Base-by-base conservation (phyloP, 2,329 filamentous ascomycete genomes). In the Talaromyces verruculosus region DNA sequence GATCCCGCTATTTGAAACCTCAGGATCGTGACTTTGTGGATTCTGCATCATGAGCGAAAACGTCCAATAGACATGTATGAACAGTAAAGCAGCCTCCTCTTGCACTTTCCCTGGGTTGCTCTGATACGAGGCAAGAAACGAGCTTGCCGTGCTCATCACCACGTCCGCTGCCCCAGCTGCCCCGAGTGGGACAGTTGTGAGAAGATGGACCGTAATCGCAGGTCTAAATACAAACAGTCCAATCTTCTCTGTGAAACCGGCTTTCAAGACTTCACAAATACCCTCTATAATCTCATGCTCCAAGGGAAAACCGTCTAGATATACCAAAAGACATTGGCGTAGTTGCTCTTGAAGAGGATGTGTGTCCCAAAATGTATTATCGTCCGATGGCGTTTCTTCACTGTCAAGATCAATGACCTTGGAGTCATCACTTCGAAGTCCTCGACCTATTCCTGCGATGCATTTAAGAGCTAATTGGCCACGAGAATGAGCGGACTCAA, bases 61-160 rank as follows among this genome's bases (percentile, higher is more conserved):
- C 0, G 76, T 70, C 60, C 78, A 71, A 61, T 79, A 77, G 10
- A 81, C 74, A 64, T 79, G 78, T 13, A 76, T 63, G 33, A 81
- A 78, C 43, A 80, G 67, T 6, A 75, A 71, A 11, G 75, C 71
- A 0, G 75, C 73, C 61, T 79, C 74, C 13, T 74, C 70, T 41
- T 72, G 72, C 47, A 80, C 74, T 10, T 72, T 69, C 49, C 75
- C 71, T 5, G 76, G 71, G 49, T 76, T 75, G n/a, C 72, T 70
- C 17, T 75, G 72, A 55, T 80, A 76, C 10, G 80, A 81, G 19
- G 80, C 79, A 35, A 83, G 70, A 67, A 82, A 82, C 22, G 81
- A 77, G 1, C 80, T 80, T 6, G 80, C 80, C 5, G 80, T 81
- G 17, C 73, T 76, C 79, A 83, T 81, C 13, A 81, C 77, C 35